Evolutionary conservation across 192 early-diverging fungal genomes (phyloP).

Genomic region (Umbelopsis ramanniana): DNA sequence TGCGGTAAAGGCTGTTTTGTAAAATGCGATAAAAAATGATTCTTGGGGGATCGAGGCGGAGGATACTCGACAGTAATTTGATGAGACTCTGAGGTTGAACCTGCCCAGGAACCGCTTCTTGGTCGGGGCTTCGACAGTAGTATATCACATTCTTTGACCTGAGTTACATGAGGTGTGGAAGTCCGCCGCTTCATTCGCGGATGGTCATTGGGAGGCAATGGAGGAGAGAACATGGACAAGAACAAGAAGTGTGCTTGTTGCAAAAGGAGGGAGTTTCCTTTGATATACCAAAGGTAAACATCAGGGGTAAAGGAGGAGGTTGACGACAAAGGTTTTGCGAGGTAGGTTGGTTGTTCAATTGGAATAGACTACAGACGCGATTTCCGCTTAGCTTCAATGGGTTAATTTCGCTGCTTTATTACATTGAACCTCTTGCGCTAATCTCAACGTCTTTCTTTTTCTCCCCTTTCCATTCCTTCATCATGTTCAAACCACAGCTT

Average conservation of each 20-base stretch:
- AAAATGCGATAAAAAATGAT: background rate
- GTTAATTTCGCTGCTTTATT: too few relatives aligned
- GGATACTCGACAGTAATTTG: background rate
- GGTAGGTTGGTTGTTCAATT: too few relatives aligned
- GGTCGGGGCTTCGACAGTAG: background rate
- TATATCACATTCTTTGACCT: background rate
- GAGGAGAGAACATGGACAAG: background rate
- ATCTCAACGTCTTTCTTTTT: background rate
- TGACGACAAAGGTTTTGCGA: too few relatives aligned
- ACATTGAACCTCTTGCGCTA: too few relatives aligned
- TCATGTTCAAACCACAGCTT: background rate
- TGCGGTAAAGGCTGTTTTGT: background rate
- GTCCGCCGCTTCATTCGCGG: background rate
- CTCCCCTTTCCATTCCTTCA: constrained; percentile 15
- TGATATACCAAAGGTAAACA: background rate
- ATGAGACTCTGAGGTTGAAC: background rate
- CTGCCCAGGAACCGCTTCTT: constrained; percentile 15
- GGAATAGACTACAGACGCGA: too few relatives aligned
- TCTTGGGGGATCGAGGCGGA: background rate
- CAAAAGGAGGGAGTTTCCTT: background rate
- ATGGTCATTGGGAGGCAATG: constrained; percentile 1
- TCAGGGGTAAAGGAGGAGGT: background rate
- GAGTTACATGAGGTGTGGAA: background rate
- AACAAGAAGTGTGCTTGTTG: background rate
- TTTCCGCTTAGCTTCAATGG: too few relatives aligned